phyloP scores from a whole-genome alignment of 345 rosid genomes.

The Syzygium aromaticum region DNA sequence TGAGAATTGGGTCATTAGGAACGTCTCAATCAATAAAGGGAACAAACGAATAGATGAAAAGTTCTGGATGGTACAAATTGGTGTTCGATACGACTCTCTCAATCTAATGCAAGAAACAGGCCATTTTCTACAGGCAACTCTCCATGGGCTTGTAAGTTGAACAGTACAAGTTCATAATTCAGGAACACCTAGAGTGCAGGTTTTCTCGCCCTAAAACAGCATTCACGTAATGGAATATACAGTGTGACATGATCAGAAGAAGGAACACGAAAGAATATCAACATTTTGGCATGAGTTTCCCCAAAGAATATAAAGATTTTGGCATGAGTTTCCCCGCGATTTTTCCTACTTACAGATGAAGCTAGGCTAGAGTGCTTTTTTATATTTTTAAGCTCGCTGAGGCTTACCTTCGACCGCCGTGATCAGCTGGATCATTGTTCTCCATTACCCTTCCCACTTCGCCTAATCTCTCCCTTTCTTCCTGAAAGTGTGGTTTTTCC shows the following conservation, averaged over 20 bases:
- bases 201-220: too few species aligned
- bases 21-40: background rate
- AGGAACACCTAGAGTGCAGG: accelerated
- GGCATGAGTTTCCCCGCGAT: background rate
- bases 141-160: too few species aligned
- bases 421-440: background rate
- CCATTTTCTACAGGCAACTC: background rate
- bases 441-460: background rate
- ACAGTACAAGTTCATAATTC: background rate
- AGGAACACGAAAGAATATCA: too few species aligned
- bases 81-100: background rate
- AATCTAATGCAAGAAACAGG: background rate
- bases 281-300: too few species aligned
- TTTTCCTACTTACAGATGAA: background rate
- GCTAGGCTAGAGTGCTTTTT: background rate
- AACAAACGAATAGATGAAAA: background rate
- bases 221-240: too few species aligned
- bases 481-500: background rate
- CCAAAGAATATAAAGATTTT: background rate
- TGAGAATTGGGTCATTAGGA: background rate
- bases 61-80: background rate
- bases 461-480: background rate
- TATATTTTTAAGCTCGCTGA: background rate
- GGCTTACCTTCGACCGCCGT: background rate
- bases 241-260: background rate